Evolutionary conservation across 306 rosid genomes (phyloP).

Genomic region (Biancaea sappan): DNA sequence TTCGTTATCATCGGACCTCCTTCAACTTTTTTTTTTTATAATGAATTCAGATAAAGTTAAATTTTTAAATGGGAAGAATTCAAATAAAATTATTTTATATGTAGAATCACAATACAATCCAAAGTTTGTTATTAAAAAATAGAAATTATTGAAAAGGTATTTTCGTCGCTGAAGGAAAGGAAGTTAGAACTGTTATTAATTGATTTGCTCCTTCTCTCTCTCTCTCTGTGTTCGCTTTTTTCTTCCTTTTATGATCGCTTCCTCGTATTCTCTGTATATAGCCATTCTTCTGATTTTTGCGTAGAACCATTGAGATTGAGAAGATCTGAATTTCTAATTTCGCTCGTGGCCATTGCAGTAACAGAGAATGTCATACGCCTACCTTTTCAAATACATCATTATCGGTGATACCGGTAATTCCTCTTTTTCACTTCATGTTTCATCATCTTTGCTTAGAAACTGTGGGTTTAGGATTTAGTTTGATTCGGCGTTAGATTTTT

Average conservation of each 20-base stretch:
- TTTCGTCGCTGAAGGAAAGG: too few species aligned
- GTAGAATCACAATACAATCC: too few species aligned
- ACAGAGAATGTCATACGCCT: constrained; percentile 83
- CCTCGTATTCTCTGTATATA: not conserved
- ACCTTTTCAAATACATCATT: constrained; percentile 97
- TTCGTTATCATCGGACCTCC: too few species aligned
- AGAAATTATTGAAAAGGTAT: too few species aligned
- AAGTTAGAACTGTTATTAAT: too few species aligned
- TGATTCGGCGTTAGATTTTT: not conserved
- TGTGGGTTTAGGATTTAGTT: not conserved
- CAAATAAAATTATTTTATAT: too few species aligned
- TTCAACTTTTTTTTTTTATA: too few species aligned
- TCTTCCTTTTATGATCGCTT: not conserved
- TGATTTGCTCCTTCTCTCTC: constrained; percentile 8
- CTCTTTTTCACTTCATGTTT: not conserved
- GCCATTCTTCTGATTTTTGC: not conserved
- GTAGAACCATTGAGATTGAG: not conserved
- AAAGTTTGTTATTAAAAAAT: too few species aligned
- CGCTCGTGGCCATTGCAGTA: not conserved
- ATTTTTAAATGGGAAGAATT: too few species aligned
- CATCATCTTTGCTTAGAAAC: not conserved
- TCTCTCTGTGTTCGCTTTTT: not conserved
- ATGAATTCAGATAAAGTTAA: too few species aligned
- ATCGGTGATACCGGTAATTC: constrained; percentile 93
- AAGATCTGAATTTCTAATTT: constrained; percentile 28